These are phyloP conservation scores for Chenopodium quinoa DNA, from an alignment of 148 eudicot genomes.

Conservation along the genomic window DNA sequence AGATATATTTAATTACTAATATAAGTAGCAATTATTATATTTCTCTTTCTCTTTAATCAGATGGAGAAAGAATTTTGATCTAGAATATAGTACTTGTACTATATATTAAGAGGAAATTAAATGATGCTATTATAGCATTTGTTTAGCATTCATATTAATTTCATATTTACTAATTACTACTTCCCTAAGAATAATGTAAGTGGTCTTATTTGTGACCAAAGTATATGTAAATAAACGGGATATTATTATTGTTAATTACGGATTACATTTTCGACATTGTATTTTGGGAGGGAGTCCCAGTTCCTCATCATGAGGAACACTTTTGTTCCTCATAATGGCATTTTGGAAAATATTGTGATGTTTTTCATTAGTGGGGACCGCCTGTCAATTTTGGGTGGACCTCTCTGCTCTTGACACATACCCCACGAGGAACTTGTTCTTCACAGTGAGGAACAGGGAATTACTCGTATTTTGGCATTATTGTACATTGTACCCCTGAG, in stretches of 20 bases:
- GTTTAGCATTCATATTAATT: background rate
- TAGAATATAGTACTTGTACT: background rate
- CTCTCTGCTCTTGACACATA: no score
- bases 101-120: slow-evolving; percentile 1
- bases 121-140: background rate
- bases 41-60: background rate
- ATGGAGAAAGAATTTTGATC: slow-evolving; percentile 3
- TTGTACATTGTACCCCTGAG: no score
- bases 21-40: background rate
- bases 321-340: no score
- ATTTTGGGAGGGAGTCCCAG: no score
- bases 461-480: no score
- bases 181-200: background rate
- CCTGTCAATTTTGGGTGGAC: no score
- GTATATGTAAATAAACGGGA: background rate
- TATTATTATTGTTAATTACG: background rate
- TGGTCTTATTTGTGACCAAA: slow-evolving; percentile 2
- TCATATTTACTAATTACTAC: background rate
- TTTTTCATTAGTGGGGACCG: no score
- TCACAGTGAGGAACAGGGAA: no score
- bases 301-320: no score
- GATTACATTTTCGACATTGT: no score
- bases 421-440: no score
- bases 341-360: no score
- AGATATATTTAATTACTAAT: background rate